These are phyloP conservation scores for Solidago caesia DNA, from an alignment of 129 eudicot species.

Conservation along the genomic window DNA sequence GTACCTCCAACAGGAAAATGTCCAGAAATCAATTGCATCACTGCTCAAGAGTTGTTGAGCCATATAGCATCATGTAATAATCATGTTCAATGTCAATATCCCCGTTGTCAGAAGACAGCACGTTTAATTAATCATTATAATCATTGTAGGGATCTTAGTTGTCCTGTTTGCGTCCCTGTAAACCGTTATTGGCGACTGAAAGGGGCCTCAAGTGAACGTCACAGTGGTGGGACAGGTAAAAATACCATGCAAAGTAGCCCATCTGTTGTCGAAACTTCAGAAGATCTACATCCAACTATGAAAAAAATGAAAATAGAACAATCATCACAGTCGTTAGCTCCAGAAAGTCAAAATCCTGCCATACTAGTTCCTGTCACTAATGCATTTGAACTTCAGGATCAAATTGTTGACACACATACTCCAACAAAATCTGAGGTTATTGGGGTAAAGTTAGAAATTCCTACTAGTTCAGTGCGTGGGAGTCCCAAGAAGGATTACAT, in stretches of 20 bases:
- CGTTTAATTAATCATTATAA: conserved; percentile 50
- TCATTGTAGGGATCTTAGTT: conserved; percentile 55
- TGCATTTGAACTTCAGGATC: conserved; percentile 40
- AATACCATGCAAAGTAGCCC: conserved; percentile 36
- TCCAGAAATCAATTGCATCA: conserved; percentile 51
- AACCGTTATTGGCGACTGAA: conserved; percentile 46
- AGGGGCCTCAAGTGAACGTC: conserved; percentile 37
- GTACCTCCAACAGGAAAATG: conserved; percentile 69
- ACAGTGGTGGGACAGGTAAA: conserved; percentile 36
- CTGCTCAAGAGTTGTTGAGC: conserved; percentile 58
- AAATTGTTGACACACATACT: conserved; percentile 31
- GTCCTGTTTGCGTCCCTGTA: conserved; percentile 85
- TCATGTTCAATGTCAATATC: conserved; percentile 42
- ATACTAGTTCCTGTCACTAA: conserved; percentile 38
- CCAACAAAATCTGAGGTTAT: conserved; percentile 50
- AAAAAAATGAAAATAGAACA: conserved; percentile 72
- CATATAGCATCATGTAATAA: conserved; percentile 61
- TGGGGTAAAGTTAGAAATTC: conserved; percentile 49
- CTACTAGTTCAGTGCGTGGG: conserved; percentile 32
- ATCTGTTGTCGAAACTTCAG: conserved; percentile 46
- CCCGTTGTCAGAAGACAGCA: conserved; percentile 60
- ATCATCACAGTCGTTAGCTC: conserved; percentile 40
- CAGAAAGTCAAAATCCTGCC: conserved; percentile 36
- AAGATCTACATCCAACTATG: conserved; percentile 57
- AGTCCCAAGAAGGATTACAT: conserved; percentile 36